phyloP scores from a whole-genome alignment of 2,329 filamentous ascomycete species.

The Phialemonium atrogriseum region DNA sequence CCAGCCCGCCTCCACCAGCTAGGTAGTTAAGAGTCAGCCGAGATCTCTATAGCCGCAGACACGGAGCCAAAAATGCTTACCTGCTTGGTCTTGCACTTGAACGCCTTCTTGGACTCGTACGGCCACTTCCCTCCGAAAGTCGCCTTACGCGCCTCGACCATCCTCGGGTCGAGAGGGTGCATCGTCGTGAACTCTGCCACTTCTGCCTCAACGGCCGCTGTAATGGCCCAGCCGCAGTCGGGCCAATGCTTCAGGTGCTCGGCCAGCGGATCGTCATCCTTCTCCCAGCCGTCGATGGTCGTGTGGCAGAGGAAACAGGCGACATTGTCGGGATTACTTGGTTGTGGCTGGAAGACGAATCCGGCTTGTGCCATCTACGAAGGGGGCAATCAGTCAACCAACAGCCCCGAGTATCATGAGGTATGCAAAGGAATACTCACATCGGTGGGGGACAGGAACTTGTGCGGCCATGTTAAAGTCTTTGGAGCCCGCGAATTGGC shows the following conservation, averaged over 20 bases:
- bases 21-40: conserved; percentile 6
- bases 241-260: conserved; percentile 82
- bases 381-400: not conserved
- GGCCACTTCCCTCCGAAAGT: conserved; percentile 87
- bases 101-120: conserved; percentile 78
- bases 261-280: conserved; percentile 69
- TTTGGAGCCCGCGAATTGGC: conserved; percentile 51
- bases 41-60: not conserved
- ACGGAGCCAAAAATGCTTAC: conserved; percentile 32
- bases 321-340: conserved; percentile 75
- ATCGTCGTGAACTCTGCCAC: conserved; percentile 56
- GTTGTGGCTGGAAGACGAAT: conserved; percentile 77
- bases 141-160: conserved; percentile 68
- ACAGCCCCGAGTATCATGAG: not conserved
- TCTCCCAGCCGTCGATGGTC: conserved; percentile 86
- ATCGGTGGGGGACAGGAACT: conserved; percentile 53
- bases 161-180: conserved; percentile 63
- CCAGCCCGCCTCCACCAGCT: conserved; percentile 91
- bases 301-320: conserved; percentile 82
- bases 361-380: conserved; percentile 77
- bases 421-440: conserved; percentile 34
- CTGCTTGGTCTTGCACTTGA: conserved; percentile 86
- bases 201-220: conserved; percentile 52
- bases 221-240: conserved; percentile 81
- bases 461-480: conserved; percentile 69